Evolutionary conservation across 441 rosid genomes (phyloP).

Genomic region (Pelargonium fulgidum): DNA sequence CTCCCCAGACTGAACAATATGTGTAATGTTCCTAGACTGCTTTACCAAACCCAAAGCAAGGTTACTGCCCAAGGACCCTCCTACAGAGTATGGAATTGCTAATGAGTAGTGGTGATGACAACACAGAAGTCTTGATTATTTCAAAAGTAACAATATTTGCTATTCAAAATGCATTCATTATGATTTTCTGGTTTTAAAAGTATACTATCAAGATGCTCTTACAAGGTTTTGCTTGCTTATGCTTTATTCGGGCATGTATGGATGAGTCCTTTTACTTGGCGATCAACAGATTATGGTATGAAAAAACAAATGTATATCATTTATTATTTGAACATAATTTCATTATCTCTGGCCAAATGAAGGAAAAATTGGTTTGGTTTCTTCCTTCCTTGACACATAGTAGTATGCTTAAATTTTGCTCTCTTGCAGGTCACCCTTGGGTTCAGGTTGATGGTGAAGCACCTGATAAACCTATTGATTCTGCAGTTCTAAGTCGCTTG

Average conservation of each 20-base stretch:
- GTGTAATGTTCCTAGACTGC: no score
- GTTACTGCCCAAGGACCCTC: no score
- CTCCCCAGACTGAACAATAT: no score
- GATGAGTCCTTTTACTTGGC: background rate
- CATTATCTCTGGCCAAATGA: background rate
- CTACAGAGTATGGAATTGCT: no score
- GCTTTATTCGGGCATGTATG: background rate
- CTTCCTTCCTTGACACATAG: background rate
- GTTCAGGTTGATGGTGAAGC: constrained; percentile 74
- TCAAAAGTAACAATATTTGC: no score
- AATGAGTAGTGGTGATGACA: no score
- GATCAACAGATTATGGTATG: background rate
- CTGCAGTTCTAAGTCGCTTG: constrained; percentile 79
- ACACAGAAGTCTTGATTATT: no score
- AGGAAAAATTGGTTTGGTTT: background rate
- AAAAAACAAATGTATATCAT: background rate
- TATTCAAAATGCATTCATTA: no score
- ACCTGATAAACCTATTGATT: constrained; percentile 85
- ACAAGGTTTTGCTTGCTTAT: background rate
- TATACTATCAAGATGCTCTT: background rate
- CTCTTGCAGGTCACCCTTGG: constrained; percentile 84
- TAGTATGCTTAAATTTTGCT: constrained; percentile 3
- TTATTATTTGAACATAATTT: background rate
- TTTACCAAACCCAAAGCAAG: no score
- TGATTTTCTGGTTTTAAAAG: background rate